Evolutionary conservation across 129 eudicot species (phyloP).

Genomic region (Artemisia argyi): DNA sequence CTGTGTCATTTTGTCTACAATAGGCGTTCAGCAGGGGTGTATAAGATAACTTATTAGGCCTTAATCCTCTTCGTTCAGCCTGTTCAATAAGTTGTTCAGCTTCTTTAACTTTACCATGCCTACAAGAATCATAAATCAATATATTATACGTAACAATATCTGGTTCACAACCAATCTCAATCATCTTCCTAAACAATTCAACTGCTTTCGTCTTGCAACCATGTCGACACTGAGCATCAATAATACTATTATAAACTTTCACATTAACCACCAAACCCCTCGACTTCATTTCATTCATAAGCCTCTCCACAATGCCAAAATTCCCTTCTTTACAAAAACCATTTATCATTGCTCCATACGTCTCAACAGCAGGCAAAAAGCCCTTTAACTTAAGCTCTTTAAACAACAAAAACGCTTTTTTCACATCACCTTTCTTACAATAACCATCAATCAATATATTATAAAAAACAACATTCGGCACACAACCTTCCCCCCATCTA

Average conservation of each 20-base stretch:
- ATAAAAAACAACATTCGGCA: slow-evolving; percentile 80
- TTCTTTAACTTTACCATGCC: slow-evolving; percentile 63
- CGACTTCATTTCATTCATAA: slow-evolving; percentile 64
- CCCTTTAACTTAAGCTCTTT: slow-evolving; percentile 70
- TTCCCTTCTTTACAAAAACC: slow-evolving; percentile 71
- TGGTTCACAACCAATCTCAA: slow-evolving; percentile 52
- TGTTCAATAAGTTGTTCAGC: slow-evolving; percentile 67
- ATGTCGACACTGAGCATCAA: slow-evolving; percentile 67
- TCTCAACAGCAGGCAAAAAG: slow-evolving; percentile 66
- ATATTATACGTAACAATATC: slow-evolving; percentile 72
- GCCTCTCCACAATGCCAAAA: slow-evolving; percentile 52
- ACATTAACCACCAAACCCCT: slow-evolving; percentile 61
- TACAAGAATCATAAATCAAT: slow-evolving; percentile 61
- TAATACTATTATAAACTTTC: slow-evolving; percentile 57
- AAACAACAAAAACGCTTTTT: slow-evolving; percentile 47
- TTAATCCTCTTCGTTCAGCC: slow-evolving; percentile 48
- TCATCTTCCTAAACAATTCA: slow-evolving; percentile 50
- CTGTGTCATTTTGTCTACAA: slow-evolving; percentile 53
- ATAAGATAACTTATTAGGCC: slow-evolving; percentile 58
- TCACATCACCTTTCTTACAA: slow-evolving; percentile 73
- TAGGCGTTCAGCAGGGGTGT: slow-evolving; percentile 66
- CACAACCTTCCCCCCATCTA: slow-evolving; percentile 78
- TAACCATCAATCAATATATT: slow-evolving; percentile 83
- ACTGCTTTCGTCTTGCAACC: slow-evolving; percentile 52
- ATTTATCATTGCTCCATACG: slow-evolving; percentile 76